phyloP scores from a whole-genome alignment of 371 early-diverging fungal genomes.

The Rhizopus microsporus region DNA sequence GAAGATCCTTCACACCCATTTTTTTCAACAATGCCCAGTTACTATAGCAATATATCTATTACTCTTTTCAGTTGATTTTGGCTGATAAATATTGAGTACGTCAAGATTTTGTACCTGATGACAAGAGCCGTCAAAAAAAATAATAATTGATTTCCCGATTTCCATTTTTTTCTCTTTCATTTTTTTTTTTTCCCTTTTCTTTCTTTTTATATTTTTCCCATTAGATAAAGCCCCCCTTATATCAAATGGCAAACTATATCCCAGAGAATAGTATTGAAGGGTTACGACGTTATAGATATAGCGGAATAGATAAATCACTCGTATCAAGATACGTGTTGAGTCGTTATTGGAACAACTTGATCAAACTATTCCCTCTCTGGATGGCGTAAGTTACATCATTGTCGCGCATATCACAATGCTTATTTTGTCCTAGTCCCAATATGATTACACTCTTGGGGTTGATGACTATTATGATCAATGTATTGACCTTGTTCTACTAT shows the following conservation, averaged over 20 bases:
- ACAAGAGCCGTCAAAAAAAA: no score
- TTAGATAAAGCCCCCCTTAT: not conserved
- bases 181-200: constrained; percentile 4
- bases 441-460: constrained; percentile 96
- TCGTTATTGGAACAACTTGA: constrained; percentile 90
- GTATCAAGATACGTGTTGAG: constrained; percentile 83
- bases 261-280: constrained; percentile 47
- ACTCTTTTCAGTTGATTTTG: no score
- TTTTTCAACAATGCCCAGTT: no score
- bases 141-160: not conserved
- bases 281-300: constrained; percentile 82
- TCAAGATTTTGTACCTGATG: no score
- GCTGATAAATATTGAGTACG: no score
- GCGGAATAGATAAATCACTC: constrained; percentile 86
- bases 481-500: constrained; percentile 69
- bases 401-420: not conserved
- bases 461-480: constrained; percentile 75
- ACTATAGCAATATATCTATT: no score
- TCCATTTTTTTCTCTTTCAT: not conserved
- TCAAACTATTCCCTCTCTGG: constrained; percentile 86
- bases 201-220: constrained; percentile 1
- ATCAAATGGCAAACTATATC: constrained; percentile 31
- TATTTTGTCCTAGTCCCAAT: constrained; percentile 79
- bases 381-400: constrained; percentile 72
- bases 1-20: no score